Conservation (phyloP, 2,329 filamentous ascomycete species). For the Aureobasidium pullulans region DNA sequence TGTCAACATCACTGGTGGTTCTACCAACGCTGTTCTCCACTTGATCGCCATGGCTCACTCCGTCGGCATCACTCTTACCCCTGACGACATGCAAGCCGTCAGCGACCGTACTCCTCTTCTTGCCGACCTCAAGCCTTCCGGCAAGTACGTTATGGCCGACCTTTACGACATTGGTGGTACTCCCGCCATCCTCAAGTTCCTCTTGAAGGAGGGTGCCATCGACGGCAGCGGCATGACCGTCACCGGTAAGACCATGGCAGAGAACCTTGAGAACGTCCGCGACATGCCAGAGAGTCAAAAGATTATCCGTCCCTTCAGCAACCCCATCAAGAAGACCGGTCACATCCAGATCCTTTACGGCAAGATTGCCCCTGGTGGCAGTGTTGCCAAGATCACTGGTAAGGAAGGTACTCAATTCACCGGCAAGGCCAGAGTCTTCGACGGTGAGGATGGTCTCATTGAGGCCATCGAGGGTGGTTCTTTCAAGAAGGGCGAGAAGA, state of each 20-base stretch:
- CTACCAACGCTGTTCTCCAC: slow-evolving; percentile 45
- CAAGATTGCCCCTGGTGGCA: slow-evolving; percentile 60
- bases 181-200: slow-evolving; percentile 43
- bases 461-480: slow-evolving; percentile 58
- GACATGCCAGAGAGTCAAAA: slow-evolving; percentile 62
- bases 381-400: slow-evolving; percentile 69
- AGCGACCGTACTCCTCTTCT: slow-evolving; percentile 44
- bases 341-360: slow-evolving; percentile 68
- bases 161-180: slow-evolving; percentile 48
- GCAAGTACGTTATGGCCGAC: slow-evolving; percentile 53
- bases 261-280: slow-evolving; percentile 47
- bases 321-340: slow-evolving; percentile 64
- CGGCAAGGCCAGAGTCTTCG: slow-evolving; percentile 63
- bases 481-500: slow-evolving; percentile 69
- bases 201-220: slow-evolving; percentile 42
- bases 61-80: slow-evolving; percentile 43
- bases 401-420: slow-evolving; percentile 64
- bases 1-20: slow-evolving; percentile 44
- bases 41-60: slow-evolving; percentile 45
- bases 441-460: slow-evolving; percentile 63
- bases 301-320: slow-evolving; percentile 60
- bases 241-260: slow-evolving; percentile 42
- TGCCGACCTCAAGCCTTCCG: slow-evolving; percentile 45
- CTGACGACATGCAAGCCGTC: slow-evolving; percentile 46
- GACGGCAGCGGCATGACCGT: slow-evolving; percentile 43